Base-by-base conservation (phyloP, 371 early-diverging fungal genomes). In the Batrachochytrium dendrobatidis region DNA sequence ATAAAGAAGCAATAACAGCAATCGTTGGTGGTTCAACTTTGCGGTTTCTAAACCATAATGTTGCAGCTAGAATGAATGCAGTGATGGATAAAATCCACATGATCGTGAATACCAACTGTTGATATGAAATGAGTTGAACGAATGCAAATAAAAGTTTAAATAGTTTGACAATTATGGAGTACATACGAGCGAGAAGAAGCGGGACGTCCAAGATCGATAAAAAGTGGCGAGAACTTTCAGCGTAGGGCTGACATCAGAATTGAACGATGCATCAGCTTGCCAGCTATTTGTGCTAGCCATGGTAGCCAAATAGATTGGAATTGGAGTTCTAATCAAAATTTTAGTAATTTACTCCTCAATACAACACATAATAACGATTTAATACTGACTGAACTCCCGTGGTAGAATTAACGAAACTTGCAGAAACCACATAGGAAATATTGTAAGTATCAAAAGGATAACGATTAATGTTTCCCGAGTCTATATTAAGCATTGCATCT, bases 21-120 rank as follows among this genome's bases (percentile, higher is more conserved):
- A 71, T 68, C 0, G 63, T 63, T 18, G 72, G 67, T 10, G 72
- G 69, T 48, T 71, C 72, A 20, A 68, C 72, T 55, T 71, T 68
- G 26, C 69, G n/a, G 17, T 58, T 58, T n/a, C 53, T 31, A 31
- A 66, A 35, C 68, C 69, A 71, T 7, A 71, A 20, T 3, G 56
- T 35, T 22, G 43, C 15, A n/a, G 69, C 58, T 5, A 68, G 48
- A 10, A 35, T 43, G 6, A 64, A 32, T 8, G 57, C 61, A 1
- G 55, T 22, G 25, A 68, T n/a, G 1, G 61, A 58, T 12, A 71
- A 58, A 24, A 63, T 50, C 72, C 72, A 71, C 66, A 65, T 60
- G 51, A 55, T 33, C 26, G 59, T 26, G 12, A 62, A 54, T 18
- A 71, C 32, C 26, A 71, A 51, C 46, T 45, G 39, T n/a, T 15